phyloP scores from a whole-genome alignment of 2,329 filamentous ascomycete genomes.

The Fusarium heterosporum region DNA sequence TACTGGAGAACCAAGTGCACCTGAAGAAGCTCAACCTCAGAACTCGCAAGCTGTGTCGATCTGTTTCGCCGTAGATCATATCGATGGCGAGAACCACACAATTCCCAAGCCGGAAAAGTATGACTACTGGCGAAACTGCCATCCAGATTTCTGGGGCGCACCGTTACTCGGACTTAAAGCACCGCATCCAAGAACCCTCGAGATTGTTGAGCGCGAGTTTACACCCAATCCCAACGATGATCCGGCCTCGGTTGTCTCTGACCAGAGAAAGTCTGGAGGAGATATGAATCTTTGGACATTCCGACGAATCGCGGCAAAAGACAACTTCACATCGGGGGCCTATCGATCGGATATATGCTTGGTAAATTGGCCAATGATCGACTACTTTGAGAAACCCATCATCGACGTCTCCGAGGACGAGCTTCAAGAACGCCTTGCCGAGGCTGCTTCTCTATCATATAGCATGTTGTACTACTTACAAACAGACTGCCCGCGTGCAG shows the following conservation, averaged over 20 bases:
- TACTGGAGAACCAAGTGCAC: slow-evolving; percentile 46
- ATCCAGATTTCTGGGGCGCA: slow-evolving; percentile 47
- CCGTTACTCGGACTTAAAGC: slow-evolving; percentile 42
- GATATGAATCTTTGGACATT: slow-evolving; percentile 50
- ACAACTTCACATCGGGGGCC: slow-evolving; percentile 42
- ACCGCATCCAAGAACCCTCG: slow-evolving; percentile 45
- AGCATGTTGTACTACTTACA: slow-evolving; percentile 48
- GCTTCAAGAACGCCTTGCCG: slow-evolving; percentile 27
- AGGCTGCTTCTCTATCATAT: slow-evolving; percentile 42
- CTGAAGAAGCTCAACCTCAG: slow-evolving; percentile 42
- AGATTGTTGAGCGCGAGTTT: slow-evolving; percentile 47
- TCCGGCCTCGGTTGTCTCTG: slow-evolving; percentile 39
- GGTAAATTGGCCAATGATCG: slow-evolving; percentile 50
- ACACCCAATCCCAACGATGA: slow-evolving; percentile 46
- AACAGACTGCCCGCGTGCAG: slow-evolving; percentile 44
- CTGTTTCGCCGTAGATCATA: slow-evolving; percentile 48
- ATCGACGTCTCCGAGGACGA: slow-evolving; percentile 42
- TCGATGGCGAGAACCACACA: slow-evolving; percentile 43
- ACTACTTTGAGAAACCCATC: slow-evolving; percentile 48
- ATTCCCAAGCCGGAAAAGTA: slow-evolving; percentile 41
- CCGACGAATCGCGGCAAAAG: slow-evolving; percentile 40
- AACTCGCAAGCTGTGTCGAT: slow-evolving; percentile 48
- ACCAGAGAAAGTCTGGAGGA: slow-evolving; percentile 44
- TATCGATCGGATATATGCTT: slow-evolving; percentile 46
- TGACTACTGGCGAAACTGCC: slow-evolving; percentile 42